Evolutionary conservation across 192 early-diverging fungal species (phyloP).

Genomic region (Geranomyces variabilis): DNA sequence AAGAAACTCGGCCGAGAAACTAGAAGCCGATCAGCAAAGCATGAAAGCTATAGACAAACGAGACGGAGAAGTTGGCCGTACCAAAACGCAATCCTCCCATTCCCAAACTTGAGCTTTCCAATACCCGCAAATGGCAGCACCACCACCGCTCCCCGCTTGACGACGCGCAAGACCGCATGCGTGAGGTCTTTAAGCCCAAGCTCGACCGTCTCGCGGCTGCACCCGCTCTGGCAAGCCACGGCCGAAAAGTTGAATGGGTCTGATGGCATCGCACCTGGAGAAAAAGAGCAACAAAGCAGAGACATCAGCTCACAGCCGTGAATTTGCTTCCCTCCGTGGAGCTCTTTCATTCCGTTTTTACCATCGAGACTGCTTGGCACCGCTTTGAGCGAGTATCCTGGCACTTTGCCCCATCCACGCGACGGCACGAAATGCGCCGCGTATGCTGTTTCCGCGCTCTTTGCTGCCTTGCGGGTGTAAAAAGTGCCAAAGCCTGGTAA

Average conservation of each 20-base stretch:
- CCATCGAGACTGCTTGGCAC: conserved; percentile 14
- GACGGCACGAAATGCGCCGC: conserved; percentile 41
- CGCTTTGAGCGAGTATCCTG: conserved; percentile 39
- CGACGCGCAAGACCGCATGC: conserved; percentile 42
- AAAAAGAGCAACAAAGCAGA: not conserved
- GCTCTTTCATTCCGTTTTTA: conserved; percentile 3
- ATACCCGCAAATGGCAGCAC: conserved; percentile 36
- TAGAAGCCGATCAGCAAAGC: not conserved
- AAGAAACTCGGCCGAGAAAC: conserved; percentile 21
- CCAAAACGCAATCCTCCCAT: conserved; percentile 43
- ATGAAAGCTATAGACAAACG: not conserved
- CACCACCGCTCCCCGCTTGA: conserved; percentile 39
- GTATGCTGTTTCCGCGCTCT: not conserved
- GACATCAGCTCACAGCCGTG: not conserved
- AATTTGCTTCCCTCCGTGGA: no score
- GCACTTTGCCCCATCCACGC: conserved; percentile 49
- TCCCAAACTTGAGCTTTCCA: conserved; percentile 45
- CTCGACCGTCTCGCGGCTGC: conserved; percentile 49
- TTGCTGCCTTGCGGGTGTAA: conserved; percentile 28
- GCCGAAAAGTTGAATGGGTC: conserved; percentile 52
- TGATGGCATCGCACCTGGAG: conserved; percentile 34
- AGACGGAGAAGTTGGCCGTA: no score
- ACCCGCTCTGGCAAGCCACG: conserved; percentile 35
- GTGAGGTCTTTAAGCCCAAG: conserved; percentile 52
- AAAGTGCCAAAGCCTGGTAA: conserved; percentile 51